phyloP scores from a whole-genome alignment of 2,329 filamentous ascomycete genomes.

The Dactylellina haptotyla region DNA sequence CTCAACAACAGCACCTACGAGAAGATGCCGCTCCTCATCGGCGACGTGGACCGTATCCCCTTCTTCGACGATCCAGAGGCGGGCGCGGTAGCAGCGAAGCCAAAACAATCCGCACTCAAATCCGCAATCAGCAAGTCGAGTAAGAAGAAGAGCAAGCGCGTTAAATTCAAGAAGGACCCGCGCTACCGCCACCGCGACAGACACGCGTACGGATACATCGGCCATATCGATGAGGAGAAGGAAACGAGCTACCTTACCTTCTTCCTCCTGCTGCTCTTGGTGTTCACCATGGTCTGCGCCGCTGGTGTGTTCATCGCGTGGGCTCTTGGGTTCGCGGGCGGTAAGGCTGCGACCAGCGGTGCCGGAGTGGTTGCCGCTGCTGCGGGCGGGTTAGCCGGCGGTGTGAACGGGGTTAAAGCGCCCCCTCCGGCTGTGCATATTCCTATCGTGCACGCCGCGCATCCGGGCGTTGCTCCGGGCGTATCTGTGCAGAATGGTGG shows the following conservation, averaged over 20 bases:
- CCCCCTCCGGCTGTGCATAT: neutral
- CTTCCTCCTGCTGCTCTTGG: constrained; percentile 30
- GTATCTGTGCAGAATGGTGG: constrained; percentile 23
- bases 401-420: constrained; percentile 5
- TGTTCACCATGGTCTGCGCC: constrained; percentile 39
- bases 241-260: constrained; percentile 47
- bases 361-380: constrained; percentile 18
- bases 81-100: constrained; percentile 1
- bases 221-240: constrained; percentile 19
- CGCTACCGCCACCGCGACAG: constrained; percentile 29
- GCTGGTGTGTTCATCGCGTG: constrained; percentile 50
- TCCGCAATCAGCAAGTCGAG: neutral
- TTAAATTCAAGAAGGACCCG: constrained; percentile 44
- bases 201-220: constrained; percentile 36
- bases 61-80: constrained; percentile 34
- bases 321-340: constrained; percentile 43
- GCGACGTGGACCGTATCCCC: neutral
- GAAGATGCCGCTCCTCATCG: constrained; percentile 14
- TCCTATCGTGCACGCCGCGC: constrained; percentile 1
- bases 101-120: constrained; percentile 19
- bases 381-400: neutral
- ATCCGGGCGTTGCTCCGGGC: neutral
- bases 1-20: constrained; percentile 8
- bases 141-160: constrained; percentile 25
- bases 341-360: constrained; percentile 7